Evolutionary conservation across 225 moss, liverwort and hornwort genomes (phyloP).

Genomic region (Rhytidiadelphus loreus): DNA sequence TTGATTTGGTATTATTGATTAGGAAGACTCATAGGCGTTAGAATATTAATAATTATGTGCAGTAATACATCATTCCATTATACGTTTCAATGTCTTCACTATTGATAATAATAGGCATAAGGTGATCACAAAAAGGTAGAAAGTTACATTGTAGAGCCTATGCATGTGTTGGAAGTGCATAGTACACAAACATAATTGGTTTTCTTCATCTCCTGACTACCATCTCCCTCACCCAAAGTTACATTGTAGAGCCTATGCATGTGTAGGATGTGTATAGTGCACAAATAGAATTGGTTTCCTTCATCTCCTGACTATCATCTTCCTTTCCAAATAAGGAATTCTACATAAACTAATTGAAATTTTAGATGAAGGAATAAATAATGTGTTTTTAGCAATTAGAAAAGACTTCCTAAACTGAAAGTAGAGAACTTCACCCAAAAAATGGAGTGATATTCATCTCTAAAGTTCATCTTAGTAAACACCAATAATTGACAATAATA

Average conservation of each 20-base stretch:
- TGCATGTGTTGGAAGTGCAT: neutral
- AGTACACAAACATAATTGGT: neutral
- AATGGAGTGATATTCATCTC: neutral
- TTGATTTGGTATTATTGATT: neutral
- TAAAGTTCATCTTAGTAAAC: neutral
- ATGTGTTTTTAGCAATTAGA: neutral
- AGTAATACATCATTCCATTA: too few relatives aligned
- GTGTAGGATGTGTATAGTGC: neutral
- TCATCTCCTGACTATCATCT: neutral
- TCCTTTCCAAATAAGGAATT: neutral
- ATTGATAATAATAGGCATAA: neutral
- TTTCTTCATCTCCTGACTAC: neutral
- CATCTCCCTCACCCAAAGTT: neutral
- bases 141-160: neutral
- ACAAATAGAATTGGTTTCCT: neutral
- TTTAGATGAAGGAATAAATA: neutral
- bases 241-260: neutral
- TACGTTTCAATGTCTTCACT: neutral
- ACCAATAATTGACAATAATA: neutral
- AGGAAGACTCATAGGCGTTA: accelerated
- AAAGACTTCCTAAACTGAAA: neutral
- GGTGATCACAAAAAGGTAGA: neutral
- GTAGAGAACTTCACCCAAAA: neutral
- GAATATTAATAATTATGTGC: accelerated
- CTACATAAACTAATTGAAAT: neutral